Base-by-base conservation (phyloP, 2,329 filamentous ascomycete species). In the Lecanicillium sp. region DNA sequence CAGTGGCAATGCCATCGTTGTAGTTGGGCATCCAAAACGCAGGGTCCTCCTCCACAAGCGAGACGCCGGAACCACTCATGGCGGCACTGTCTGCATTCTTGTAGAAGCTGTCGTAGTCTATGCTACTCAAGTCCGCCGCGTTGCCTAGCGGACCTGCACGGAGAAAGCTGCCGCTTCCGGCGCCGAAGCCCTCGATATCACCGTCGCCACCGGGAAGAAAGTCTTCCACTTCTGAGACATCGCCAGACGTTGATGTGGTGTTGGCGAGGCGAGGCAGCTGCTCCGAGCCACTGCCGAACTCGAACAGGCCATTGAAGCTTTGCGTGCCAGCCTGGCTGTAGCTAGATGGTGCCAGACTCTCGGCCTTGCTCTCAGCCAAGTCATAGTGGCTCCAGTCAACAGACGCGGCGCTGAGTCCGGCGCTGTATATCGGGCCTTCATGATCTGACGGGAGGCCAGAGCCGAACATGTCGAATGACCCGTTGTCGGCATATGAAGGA, bases 141-240 rank as follows among this genome's bases (percentile, higher is more conserved):
- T 25, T 25, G 37, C 59, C 56, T 36, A 67, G 59, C 27, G 74
- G 48, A 33, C 53, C 58, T 33, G 72, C 68, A 22, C 72, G 59
- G 22, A 76, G 55, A 44, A 61, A 68, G 22, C 22, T 25, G 39
- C 53, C 54, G 43, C 66, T 69, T 39, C 69, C 59, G 15, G 65
- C 60, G 41, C 64, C 69, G 36, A 68, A 66, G 41, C 70, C 51
- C 18, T 65, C 62, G 44, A 71, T 71, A 34, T 69, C 65, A 44
- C 72, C 71, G 25, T 62, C 62, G 45, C 67, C 62, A 46, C 67
- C 61, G 36, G 61, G 62, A 36, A 69, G 58, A 43, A 72, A 70
- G 47, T 82, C 79, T 44, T 82, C 79, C 5, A 77, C 76, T 53
- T 82, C 78, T 9, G 78, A 82, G 8, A 81, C 77, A 44, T 83